Evolutionary conservation across 225 moss, liverwort and hornwort species (phyloP).

Genomic region (Thuidium tamariscinum): DNA sequence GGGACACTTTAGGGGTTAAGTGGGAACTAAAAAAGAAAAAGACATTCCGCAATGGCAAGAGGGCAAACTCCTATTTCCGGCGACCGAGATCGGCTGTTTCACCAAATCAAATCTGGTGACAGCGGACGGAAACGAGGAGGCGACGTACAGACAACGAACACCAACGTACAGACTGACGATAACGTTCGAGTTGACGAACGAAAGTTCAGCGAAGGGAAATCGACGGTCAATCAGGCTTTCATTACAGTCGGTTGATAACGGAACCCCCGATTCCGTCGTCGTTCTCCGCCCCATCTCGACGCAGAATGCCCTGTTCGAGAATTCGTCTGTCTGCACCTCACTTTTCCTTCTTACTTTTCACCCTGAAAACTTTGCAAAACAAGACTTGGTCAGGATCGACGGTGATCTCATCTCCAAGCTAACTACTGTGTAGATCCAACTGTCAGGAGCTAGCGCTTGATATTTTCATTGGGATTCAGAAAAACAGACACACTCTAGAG

Average conservation of each 20-base stretch:
- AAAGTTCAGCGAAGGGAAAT: neutral
- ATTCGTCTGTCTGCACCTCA: neutral
- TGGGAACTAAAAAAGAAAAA: no score
- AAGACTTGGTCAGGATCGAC: neutral
- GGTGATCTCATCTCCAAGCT: neutral
- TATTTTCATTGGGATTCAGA: neutral
- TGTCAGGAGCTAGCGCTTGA: neutral
- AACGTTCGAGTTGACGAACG: neutral
- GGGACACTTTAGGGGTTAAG: no score
- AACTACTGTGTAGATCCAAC: no score
- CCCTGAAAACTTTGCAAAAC: neutral
- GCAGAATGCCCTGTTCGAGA: neutral
- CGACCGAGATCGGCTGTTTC: no score
- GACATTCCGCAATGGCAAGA: no score
- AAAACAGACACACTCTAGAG: neutral
- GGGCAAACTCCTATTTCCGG: no score
- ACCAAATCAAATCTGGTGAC: neutral
- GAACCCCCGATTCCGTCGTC: neutral
- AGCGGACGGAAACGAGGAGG: neutral
- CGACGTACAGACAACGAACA: neutral
- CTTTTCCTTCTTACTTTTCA: neutral
- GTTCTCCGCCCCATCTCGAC: neutral
- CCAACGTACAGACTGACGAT: neutral
- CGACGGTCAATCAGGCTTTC: neutral
- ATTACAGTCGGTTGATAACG: neutral